phyloP scores from a whole-genome alignment of 192 early-diverging fungal genomes.

The Backusella australiensis region DNA sequence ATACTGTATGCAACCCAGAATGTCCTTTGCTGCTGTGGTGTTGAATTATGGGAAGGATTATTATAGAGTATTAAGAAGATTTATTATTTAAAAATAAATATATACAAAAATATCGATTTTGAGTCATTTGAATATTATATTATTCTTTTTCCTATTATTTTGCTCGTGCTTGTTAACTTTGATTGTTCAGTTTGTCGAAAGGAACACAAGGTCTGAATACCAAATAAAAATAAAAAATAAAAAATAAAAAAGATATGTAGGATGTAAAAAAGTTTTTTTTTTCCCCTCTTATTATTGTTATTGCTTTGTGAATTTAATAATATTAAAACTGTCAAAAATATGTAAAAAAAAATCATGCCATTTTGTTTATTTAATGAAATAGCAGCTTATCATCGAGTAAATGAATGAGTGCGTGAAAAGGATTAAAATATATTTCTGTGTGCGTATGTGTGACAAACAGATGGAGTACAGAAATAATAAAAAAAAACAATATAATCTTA shows the following conservation, averaged over 20 bases:
- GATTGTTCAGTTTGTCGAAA: background rate
- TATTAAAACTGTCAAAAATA: background rate
- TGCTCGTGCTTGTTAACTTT: background rate
- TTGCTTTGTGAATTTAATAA: background rate
- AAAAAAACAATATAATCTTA: background rate
- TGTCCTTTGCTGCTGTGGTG: background rate
- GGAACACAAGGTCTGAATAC: conserved; percentile 9
- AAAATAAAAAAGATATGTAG: background rate
- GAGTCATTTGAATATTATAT: background rate
- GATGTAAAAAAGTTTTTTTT: background rate
- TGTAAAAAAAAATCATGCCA: background rate
- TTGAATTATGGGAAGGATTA: background rate
- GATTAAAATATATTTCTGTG: background rate
- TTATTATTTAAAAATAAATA: background rate
- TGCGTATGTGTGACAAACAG: background rate
- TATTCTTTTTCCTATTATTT: background rate
- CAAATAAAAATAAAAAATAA: background rate
- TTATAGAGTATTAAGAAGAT: background rate
- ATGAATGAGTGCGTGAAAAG: background rate
- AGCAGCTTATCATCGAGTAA: background rate
- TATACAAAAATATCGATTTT: background rate
- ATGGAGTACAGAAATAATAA: conserved; percentile 1
- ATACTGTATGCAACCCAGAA: background rate
- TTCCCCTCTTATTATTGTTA: background rate
- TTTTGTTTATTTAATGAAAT: background rate